Conservation (phyloP, 805 yeast genomes). For the Ogataea polymorpha region DNA sequence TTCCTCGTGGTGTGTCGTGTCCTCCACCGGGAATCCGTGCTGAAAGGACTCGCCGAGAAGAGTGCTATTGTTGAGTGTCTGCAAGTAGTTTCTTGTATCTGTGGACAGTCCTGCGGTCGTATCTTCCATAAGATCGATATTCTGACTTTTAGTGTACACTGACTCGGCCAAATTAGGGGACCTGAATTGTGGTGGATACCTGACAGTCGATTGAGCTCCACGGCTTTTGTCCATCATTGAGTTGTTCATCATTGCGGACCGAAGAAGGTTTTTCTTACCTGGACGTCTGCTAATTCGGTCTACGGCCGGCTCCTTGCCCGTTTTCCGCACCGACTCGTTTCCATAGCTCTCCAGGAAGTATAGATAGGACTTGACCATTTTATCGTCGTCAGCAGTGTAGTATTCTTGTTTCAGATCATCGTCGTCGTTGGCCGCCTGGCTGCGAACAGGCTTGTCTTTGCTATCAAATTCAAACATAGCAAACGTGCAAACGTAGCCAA, state of each 20-base stretch:
- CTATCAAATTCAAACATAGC: conserved; percentile 87
- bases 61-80: conserved; percentile 29
- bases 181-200: conserved; percentile 23
- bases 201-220: conserved; percentile 13
- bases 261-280: conserved; percentile 14
- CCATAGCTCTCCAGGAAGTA: conserved; percentile 86
- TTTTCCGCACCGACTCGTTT: conserved; percentile 33
- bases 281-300: neutral
- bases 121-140: conserved; percentile 25
- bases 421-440: conserved; percentile 13
- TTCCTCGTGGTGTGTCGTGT: conserved; percentile 15
- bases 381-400: conserved; percentile 62
- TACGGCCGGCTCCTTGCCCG: neutral
- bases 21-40: conserved; percentile 32
- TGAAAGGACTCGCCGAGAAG: conserved; percentile 45
- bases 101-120: conserved; percentile 29
- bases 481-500: conserved; percentile 91
- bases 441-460: conserved; percentile 30
- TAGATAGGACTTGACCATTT: conserved; percentile 88
- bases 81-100: conserved; percentile 23
- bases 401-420: conserved; percentile 38
- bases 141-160: conserved; percentile 10
- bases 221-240: conserved; percentile 14
- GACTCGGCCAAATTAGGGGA: conserved; percentile 17
- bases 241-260: conserved; percentile 25